Percentiles rank a stretch among this genome's conserved stretches.
Evolutionary conservation across 1,139 yeast species (phyloP).

Genomic region (Zygosaccharomyces pseudobailii): DNA sequence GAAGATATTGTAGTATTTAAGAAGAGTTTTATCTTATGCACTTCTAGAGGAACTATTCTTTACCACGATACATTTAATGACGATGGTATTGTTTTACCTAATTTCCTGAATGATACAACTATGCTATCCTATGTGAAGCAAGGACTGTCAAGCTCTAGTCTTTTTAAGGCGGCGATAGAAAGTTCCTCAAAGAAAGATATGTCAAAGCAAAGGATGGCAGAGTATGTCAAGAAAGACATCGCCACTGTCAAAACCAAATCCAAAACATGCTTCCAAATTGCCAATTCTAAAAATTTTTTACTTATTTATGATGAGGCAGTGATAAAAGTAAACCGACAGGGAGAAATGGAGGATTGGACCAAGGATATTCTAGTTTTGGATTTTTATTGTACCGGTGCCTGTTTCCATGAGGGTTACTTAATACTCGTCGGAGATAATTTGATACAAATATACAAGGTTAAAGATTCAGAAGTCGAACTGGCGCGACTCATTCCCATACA

Average conservation of each 20-base stretch:
- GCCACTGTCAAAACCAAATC: conserved; percentile 40
- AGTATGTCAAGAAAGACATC: conserved; percentile 32
- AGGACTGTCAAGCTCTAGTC: conserved; percentile 29
- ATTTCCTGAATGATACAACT: conserved; percentile 34
- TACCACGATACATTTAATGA: conserved; percentile 52
- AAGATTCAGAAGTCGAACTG: conserved; percentile 34
- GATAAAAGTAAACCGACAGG: conserved; percentile 61
- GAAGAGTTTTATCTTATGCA: conserved; percentile 60
- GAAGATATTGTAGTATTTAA: conserved; percentile 55
- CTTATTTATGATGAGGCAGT: conserved; percentile 73
- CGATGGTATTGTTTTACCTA: conserved; percentile 49
- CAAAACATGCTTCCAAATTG: conserved; percentile 57
- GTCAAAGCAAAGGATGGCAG: conserved; percentile 33
- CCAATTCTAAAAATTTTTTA: conserved; percentile 48
- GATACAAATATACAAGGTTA: conserved; percentile 59
- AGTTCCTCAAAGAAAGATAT: conserved; percentile 36
- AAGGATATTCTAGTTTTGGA: conserved; percentile 55
- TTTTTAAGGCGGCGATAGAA: conserved; percentile 30
- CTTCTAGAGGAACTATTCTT: conserved; percentile 65
- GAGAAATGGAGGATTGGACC: conserved; percentile 51
- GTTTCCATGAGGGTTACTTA: conserved; percentile 55
- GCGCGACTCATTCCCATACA: conserved; percentile 49
- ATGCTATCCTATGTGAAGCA: conserved; percentile 25
- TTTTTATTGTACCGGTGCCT: conserved; percentile 54
- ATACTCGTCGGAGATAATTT: conserved; percentile 63